phyloP scores from a whole-genome alignment of 305 asterid genomes.

The Solanum hybrid region DNA sequence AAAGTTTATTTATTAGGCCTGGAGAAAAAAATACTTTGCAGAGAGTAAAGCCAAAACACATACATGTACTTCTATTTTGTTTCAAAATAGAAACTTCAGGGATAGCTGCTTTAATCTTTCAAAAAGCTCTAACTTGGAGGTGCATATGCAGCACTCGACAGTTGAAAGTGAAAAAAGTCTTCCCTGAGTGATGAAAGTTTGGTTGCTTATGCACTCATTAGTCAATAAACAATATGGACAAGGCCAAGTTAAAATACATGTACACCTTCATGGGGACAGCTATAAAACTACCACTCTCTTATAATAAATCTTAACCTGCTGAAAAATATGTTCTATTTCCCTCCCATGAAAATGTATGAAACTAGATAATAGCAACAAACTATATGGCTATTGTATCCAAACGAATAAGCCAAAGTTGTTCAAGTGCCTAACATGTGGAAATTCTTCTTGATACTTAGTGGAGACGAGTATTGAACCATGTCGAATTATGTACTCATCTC shows the following conservation, averaged over 20 bases:
- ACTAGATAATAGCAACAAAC: background rate
- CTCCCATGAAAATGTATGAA: background rate
- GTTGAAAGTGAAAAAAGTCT: background rate
- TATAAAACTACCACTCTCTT: background rate
- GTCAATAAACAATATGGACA: background rate
- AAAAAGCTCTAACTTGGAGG: background rate
- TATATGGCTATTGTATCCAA: background rate
- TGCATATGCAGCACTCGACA: background rate
- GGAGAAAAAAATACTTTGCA: background rate
- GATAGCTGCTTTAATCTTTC: background rate
- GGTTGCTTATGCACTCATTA: background rate
- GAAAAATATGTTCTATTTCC: background rate
- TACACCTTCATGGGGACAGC: background rate
- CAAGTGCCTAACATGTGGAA: background rate
- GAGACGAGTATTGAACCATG: background rate
- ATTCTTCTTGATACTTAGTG: background rate
- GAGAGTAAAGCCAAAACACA: background rate
- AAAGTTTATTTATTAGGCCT: background rate
- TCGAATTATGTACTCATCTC: background rate
- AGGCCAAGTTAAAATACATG: background rate
- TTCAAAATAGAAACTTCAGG: background rate
- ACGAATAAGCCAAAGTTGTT: background rate
- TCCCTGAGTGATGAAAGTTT: background rate
- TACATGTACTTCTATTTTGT: background rate
- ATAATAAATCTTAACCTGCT: background rate